phyloP scores from a whole-genome alignment of 225 moss, liverwort and hornwort species.

The Pseudoscleropodium purum region DNA sequence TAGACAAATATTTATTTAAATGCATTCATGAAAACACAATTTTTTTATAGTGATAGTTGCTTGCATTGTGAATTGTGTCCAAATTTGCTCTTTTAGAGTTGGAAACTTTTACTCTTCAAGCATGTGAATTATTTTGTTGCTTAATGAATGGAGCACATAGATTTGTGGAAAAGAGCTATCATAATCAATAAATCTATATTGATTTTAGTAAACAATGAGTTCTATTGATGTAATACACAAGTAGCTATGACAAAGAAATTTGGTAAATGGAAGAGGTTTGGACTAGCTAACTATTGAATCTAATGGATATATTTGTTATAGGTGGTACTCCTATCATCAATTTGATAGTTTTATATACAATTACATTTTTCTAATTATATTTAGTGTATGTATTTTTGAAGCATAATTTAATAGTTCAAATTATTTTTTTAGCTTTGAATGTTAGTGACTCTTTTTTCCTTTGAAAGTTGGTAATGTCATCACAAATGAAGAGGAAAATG shows the following conservation, averaged over 20 bases:
- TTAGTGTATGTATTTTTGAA: too few species aligned
- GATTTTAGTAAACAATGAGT: not conserved
- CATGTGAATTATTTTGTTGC: not conserved
- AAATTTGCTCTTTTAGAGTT: not conserved
- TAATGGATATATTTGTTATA: not conserved
- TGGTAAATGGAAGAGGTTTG: not conserved
- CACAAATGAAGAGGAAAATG: not conserved
- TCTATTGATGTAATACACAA: not conserved
- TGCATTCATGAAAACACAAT: fast-evolving
- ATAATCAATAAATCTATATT: not conserved
- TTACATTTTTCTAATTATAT: not conserved
- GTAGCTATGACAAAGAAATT: not conserved
- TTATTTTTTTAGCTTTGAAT: not conserved
- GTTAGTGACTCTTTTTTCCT: not conserved
- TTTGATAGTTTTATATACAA: not conserved
- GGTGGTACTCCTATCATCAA: not conserved
- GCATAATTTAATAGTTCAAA: not conserved
- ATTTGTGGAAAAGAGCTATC: not conserved
- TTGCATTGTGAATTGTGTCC: not conserved
- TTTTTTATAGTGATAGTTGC: not conserved
- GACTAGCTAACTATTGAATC: not conserved
- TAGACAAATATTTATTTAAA: not conserved
- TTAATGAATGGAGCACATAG: too few species aligned
- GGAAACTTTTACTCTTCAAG: not conserved
- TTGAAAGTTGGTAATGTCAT: not conserved